These are phyloP conservation scores for Lasiosphaeriaceae sp. DNA, from an alignment of 495 filamentous ascomycete species.

Conservation along the genomic window DNA sequence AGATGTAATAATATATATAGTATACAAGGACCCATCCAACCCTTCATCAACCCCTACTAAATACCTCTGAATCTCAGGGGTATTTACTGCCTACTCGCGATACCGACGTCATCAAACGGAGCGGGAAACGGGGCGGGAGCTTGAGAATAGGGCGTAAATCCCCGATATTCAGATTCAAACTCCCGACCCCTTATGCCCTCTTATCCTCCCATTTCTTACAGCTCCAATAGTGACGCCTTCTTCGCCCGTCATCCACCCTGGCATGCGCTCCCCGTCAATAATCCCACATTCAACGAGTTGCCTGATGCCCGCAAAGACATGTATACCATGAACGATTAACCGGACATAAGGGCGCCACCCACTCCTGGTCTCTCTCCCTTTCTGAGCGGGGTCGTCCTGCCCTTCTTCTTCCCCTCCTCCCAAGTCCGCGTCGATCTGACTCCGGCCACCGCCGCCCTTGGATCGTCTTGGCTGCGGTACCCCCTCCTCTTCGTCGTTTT, in stretches of 20 bases:
- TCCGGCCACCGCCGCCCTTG: neutral
- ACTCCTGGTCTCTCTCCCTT: conserved; percentile 9
- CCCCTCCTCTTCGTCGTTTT: conserved; percentile 26
- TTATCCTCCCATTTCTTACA: conserved; percentile 59
- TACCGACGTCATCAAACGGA: too few relatives aligned
- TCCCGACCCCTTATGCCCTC: conserved; percentile 45
- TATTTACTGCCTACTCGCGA: neutral
- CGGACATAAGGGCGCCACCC: conserved; percentile 57
- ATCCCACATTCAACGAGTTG: conserved; percentile 70
- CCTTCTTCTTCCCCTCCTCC: conserved; percentile 26
- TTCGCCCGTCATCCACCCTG: conserved; percentile 89
- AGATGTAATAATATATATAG: too few relatives aligned
- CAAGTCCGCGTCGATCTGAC: conserved; percentile 10
- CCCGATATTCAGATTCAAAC: conserved; percentile 21
- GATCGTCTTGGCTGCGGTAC: conserved; percentile 18
- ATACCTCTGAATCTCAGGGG: too few relatives aligned
- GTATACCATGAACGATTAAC: conserved; percentile 65
- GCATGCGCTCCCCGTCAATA: conserved; percentile 71
- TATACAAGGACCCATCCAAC: neutral
- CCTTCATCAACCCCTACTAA: too few relatives aligned
- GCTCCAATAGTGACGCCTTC: conserved; percentile 70
- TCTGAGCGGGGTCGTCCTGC: conserved; percentile 13
- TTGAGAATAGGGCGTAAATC: too few relatives aligned
- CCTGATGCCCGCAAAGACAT: conserved; percentile 79
- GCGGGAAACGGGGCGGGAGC: too few relatives aligned